Base-by-base conservation (phyloP, 371 early-diverging fungal genomes). In the Dinochytrium kinnereticum region DNA sequence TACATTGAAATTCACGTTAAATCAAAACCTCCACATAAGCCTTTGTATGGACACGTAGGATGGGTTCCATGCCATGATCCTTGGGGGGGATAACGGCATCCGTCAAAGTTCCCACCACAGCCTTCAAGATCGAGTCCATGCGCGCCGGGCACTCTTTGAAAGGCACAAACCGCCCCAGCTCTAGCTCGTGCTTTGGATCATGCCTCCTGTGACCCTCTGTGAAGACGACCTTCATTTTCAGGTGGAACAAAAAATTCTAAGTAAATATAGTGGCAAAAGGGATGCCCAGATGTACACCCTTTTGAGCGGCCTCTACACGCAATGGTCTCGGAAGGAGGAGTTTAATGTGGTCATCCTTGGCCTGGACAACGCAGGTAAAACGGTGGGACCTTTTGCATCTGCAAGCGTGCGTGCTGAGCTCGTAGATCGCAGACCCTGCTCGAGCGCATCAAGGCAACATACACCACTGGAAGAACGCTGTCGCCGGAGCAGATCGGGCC, bases 301-400 rank as follows among this genome's bases (percentile, higher is more conserved):
- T 65, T 79, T 96, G 19, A 89, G 90, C 69, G 98, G 97, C 31
- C 86, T 96, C 10, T 96, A 97, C 82, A 85, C 90, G 72, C 89
- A 94, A 73, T 84, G 92, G 57, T 95, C 94, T 38, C 88, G 91
- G 59, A 91, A 90, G 76, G 96, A 96, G 82, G 95, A 96, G 75
- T 98, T 90, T 82, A 93, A 91, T 73, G 91, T 96, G n/a, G 86
- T 98, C 33, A 93, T 98, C 69, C 86, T 98, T 36, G 98, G 98
- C 10, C 90, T 97, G 30, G 97, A 97, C 77, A 95, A 95, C 83
- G 94, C 97, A 24, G 98, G 98, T 64, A 98, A 98, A 84, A 96
- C 98, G 34, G 95, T 93, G 87, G 76, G 76, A 74, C 7, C 17
- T 44, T 51, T 33, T 30, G 69, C 31, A 34, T n/a, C 39, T 51